Evolutionary conservation across 1,284 basidiomycete genomes (phyloP).

Genomic region (Apiotrichum akiyoshidainum): DNA sequence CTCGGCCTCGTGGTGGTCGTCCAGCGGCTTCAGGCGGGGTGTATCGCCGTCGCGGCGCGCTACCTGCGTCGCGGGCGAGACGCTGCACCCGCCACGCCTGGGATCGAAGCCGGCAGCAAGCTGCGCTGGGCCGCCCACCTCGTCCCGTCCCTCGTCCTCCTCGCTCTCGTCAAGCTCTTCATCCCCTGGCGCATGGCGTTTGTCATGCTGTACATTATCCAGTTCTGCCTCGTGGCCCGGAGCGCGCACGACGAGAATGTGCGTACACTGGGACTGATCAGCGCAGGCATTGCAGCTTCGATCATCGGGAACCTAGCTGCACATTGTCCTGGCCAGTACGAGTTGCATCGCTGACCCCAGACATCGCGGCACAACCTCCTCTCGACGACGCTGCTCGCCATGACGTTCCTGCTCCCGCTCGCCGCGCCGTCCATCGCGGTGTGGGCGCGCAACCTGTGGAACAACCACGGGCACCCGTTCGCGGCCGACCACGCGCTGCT

Average conservation of each 20-base stretch:
- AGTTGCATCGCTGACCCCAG: conserved; percentile 1
- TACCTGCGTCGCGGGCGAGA: not conserved
- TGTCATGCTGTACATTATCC: conserved; percentile 72
- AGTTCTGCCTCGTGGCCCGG: conserved; percentile 51
- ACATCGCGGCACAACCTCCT: conserved; percentile 43
- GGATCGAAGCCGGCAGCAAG: too few species aligned
- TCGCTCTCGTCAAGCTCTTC: conserved; percentile 64
- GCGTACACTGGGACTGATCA: not conserved
- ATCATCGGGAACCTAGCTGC: too few species aligned
- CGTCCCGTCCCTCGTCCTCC: conserved; percentile 53
- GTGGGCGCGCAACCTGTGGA: conserved; percentile 72
- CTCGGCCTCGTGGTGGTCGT: conserved; percentile 6
- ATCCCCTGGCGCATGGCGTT: conserved; percentile 89
- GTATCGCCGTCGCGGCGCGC: not conserved
- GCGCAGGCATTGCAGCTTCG: too few species aligned
- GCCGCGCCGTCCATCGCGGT: conserved; percentile 76
- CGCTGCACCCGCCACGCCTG: not conserved
- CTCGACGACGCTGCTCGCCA: conserved; percentile 57
- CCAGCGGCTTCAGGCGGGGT: not conserved
- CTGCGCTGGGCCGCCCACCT: not conserved
- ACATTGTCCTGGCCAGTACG: too few species aligned
- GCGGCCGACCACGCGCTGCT: conserved; percentile 27
- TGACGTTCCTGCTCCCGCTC: conserved; percentile 74
- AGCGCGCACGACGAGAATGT: not conserved
- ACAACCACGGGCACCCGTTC: conserved; percentile 24